phyloP scores from a whole-genome alignment of 2,329 filamentous ascomycete genomes.

The Arachnomyces sp. region DNA sequence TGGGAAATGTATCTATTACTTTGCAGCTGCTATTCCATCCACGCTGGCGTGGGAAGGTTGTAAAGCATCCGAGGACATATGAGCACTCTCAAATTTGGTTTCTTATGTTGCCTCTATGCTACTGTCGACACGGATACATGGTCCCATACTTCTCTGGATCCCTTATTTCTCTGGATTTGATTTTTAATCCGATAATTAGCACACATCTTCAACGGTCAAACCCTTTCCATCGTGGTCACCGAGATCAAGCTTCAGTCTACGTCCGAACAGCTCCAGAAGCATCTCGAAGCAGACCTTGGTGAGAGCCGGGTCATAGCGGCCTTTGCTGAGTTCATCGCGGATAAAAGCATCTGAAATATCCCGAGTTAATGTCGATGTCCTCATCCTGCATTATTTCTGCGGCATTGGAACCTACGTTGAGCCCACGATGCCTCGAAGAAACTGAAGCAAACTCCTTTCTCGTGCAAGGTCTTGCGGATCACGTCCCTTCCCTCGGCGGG shows the following conservation, averaged over 20 bases:
- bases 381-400: background rate
- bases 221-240: conserved; percentile 58
- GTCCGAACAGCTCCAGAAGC: conserved; percentile 73
- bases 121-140: too few relatives aligned
- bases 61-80: too few relatives aligned
- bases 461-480: conserved; percentile 73
- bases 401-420: conserved; percentile 52
- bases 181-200: conserved; percentile 36
- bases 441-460: conserved; percentile 64
- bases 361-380: background rate
- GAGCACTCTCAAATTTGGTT: too few relatives aligned
- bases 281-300: conserved; percentile 87
- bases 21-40: too few relatives aligned
- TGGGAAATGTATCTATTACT: too few relatives aligned
- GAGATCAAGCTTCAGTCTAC: conserved; percentile 70
- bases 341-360: conserved; percentile 69
- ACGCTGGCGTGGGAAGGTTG: too few relatives aligned
- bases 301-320: conserved; percentile 83
- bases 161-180: too few relatives aligned
- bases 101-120: too few relatives aligned
- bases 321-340: conserved; percentile 84
- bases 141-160: too few relatives aligned
- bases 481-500: conserved; percentile 73
- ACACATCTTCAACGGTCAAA: conserved; percentile 64
- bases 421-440: conserved; percentile 92